Evolutionary conservation across 83 land plant species (phyloP).

Genomic region (Thuja plicata): DNA sequence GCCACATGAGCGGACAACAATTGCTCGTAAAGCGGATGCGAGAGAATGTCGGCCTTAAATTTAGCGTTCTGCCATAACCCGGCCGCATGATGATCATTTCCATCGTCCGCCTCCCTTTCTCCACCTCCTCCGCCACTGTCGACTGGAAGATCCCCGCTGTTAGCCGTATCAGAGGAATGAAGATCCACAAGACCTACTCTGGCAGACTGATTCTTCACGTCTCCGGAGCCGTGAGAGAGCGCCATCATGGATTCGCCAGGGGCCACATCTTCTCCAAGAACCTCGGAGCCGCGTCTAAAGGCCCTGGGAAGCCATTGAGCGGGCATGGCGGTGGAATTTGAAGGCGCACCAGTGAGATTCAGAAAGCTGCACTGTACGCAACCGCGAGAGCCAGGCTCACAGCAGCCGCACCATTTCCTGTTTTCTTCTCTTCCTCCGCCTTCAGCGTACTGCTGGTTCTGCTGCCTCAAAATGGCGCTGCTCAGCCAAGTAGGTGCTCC

Average conservation of each 20-base stretch:
- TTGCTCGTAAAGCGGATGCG: slow-evolving; percentile 90
- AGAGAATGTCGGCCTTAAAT: slow-evolving; percentile 74
- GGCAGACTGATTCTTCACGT: slow-evolving; percentile 3
- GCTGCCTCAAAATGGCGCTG: slow-evolving; percentile 45
- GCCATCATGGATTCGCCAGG: slow-evolving; percentile 27
- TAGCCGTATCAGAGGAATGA: slow-evolving; percentile 4
- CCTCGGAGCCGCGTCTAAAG: slow-evolving; percentile 19
- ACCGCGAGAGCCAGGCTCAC: not conserved
- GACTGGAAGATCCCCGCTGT: slow-evolving; percentile 9
- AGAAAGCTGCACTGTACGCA: slow-evolving; percentile 35
- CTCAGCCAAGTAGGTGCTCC: slow-evolving; percentile 51
- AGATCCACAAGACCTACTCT: not conserved
- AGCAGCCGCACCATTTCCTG: slow-evolving; percentile 14
- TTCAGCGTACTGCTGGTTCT: not conserved
- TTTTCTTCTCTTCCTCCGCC: not conserved
- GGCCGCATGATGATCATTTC: not conserved
- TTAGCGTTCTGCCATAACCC: slow-evolving; percentile 58
- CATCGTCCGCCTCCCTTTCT: slow-evolving; percentile 12
- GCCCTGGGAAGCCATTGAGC: slow-evolving; percentile 39
- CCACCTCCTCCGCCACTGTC: slow-evolving; percentile 26
- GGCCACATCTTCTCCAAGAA: slow-evolving; percentile 19
- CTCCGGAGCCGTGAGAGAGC: slow-evolving; percentile 12
- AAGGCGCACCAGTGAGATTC: slow-evolving; percentile 32
- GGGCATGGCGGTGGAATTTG: slow-evolving; percentile 19
- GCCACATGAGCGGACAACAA: slow-evolving; percentile 84